Conservation (phyloP, 768 basidiomycete species). For the Boletellus ananiceps region DNA sequence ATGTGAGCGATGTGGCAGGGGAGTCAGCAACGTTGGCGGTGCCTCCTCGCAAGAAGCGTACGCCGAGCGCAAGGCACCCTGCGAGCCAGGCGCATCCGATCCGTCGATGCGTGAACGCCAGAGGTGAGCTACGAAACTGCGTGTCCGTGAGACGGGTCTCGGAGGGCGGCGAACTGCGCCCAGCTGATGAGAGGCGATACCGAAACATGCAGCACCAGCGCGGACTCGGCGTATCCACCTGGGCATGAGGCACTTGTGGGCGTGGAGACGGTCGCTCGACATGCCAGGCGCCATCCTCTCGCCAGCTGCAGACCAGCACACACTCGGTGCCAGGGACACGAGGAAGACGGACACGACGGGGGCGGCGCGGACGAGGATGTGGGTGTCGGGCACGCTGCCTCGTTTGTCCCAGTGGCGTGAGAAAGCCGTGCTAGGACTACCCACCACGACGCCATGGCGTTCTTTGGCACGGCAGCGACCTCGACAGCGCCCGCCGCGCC, state of each 20-base stretch:
- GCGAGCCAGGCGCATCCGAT: too few species aligned
- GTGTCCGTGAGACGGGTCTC: background rate
- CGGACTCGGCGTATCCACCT: constrained; percentile 20
- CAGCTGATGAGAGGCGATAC: constrained; percentile 13
- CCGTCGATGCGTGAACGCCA: background rate
- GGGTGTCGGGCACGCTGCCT: background rate
- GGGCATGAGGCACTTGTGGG: background rate
- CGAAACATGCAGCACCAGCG: constrained; percentile 20
- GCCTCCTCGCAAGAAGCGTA: background rate
- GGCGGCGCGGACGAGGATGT: background rate
- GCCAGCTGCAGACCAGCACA: too few species aligned
- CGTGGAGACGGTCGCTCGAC: background rate
- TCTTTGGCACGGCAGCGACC: constrained; percentile 35
- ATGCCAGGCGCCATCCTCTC: too few species aligned
- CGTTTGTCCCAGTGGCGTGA: constrained; percentile 25
- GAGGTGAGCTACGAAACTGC: background rate
- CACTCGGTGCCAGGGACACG: too few species aligned
- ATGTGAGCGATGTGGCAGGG: background rate
- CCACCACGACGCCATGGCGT: constrained; percentile 33
- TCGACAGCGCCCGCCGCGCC: constrained; percentile 35
- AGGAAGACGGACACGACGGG: too few species aligned
- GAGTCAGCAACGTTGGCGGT: background rate
- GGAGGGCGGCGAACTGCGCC: background rate
- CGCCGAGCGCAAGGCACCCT: background rate
- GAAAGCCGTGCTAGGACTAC: constrained; percentile 1